Conservation (phyloP, 2,329 filamentous ascomycete species). For the Pseudogymnoascus sp. region DNA sequence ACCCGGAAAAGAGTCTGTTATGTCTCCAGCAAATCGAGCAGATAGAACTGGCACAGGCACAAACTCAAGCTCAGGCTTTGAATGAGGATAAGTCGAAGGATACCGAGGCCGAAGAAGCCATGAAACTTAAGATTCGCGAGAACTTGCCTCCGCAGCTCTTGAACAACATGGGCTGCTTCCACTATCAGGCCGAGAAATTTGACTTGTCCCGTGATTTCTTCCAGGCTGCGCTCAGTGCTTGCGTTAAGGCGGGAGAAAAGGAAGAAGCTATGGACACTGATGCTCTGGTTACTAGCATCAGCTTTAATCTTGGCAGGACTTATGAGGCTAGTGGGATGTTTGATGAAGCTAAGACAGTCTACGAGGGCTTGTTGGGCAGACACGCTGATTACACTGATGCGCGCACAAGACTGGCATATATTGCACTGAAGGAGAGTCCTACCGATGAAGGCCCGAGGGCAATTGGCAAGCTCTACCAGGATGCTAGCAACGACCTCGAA, state of each 20-base stretch:
- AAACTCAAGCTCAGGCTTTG: constrained; percentile 40
- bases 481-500: constrained; percentile 78
- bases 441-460: constrained; percentile 81
- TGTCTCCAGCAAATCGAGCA: constrained; percentile 90
- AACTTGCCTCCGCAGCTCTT: constrained; percentile 81
- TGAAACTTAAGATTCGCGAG: constrained; percentile 61
- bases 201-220: constrained; percentile 79
- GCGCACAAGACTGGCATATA: constrained; percentile 80
- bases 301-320: constrained; percentile 89
- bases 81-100: constrained; percentile 60
- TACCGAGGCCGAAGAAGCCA: constrained; percentile 52
- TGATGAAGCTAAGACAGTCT: constrained; percentile 81
- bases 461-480: constrained; percentile 78
- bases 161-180: constrained; percentile 96
- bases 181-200: constrained; percentile 80
- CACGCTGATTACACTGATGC: constrained; percentile 93
- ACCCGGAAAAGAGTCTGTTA: constrained; percentile 84
- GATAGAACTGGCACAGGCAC: constrained; percentile 66
- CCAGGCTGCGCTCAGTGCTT: constrained; percentile 83
- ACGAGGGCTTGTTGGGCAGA: constrained; percentile 75
- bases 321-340: constrained; percentile 79
- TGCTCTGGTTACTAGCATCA: constrained; percentile 89
- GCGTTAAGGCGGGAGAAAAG: constrained; percentile 71
- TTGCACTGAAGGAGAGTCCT: constrained; percentile 73
- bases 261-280: constrained; percentile 77